phyloP scores from a whole-genome alignment of 2,329 filamentous ascomycete genomes.

The Diaporthe sp. region DNA sequence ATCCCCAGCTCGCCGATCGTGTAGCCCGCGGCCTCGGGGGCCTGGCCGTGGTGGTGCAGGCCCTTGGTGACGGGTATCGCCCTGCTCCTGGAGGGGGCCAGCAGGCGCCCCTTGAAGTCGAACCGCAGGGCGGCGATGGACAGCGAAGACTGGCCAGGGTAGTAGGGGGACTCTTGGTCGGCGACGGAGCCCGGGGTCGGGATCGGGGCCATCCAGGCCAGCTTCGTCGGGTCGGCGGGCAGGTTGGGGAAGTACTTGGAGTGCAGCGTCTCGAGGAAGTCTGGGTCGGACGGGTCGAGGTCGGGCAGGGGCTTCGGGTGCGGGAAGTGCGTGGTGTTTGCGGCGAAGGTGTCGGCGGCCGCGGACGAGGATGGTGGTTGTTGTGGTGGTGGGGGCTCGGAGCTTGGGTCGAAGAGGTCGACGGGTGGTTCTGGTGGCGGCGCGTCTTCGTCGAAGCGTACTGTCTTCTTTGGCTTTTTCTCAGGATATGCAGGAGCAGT shows the following conservation, averaged over 20 bases:
- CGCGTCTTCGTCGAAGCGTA: slow-evolving; percentile 59
- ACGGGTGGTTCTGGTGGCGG: slow-evolving; percentile 57
- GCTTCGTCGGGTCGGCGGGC: slow-evolving; percentile 82
- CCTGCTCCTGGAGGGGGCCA: slow-evolving; percentile 82
- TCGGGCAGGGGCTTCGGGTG: slow-evolving; percentile 70
- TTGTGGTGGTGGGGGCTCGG: slow-evolving; percentile 24
- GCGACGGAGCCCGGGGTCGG: slow-evolving; percentile 72
- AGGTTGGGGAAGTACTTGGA: slow-evolving; percentile 94
- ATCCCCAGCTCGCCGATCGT: slow-evolving; percentile 89
- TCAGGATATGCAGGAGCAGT: slow-evolving; percentile 44
- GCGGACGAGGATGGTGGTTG: slow-evolving; percentile 39
- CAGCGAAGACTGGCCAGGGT: slow-evolving; percentile 81
- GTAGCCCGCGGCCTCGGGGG: slow-evolving; percentile 94
- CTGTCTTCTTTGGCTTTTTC: slow-evolving; percentile 49
- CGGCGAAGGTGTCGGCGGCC: slow-evolving; percentile 50
- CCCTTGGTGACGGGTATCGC: slow-evolving; percentile 83
- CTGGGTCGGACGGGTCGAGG: slow-evolving; percentile 85
- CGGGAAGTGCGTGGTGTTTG: slow-evolving; percentile 73
- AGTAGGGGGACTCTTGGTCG: slow-evolving; percentile 82
- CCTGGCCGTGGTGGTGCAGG: slow-evolving; percentile 93
- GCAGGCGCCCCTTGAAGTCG: slow-evolving; percentile 84
- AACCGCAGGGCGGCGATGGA: slow-evolving; percentile 86
- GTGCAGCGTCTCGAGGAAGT: slow-evolving; percentile 89
- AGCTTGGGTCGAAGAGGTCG: slow-evolving; percentile 54
- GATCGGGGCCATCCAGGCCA: slow-evolving; percentile 86